Conservation (phyloP, 768 basidiomycete genomes). For the Pulveroboletus sp. region DNA sequence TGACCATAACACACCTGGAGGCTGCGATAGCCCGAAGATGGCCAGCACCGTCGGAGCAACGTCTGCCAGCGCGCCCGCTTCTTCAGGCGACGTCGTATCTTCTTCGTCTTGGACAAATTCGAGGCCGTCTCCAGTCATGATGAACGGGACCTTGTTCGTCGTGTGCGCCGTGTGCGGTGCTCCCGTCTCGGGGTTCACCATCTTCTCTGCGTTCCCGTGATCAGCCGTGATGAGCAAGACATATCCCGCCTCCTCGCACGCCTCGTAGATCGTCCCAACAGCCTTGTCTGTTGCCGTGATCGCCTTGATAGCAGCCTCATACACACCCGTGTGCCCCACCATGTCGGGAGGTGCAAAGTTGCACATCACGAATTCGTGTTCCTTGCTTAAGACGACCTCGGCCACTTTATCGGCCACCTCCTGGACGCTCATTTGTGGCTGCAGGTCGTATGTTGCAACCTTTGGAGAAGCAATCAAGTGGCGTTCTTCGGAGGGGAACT, state of each 20-base stretch:
- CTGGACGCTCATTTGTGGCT: too few relatives aligned
- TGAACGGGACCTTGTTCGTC: slow-evolving; percentile 85
- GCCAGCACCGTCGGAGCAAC: slow-evolving; percentile 87
- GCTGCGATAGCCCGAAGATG: slow-evolving; percentile 67
- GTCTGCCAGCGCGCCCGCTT: slow-evolving; percentile 78
- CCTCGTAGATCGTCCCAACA: slow-evolving; percentile 81
- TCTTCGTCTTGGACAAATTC: slow-evolving; percentile 49
- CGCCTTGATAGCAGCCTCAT: slow-evolving; percentile 86
- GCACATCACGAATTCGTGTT: too few relatives aligned
- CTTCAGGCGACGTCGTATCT: slow-evolving; percentile 44
- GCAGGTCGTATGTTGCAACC: too few relatives aligned
- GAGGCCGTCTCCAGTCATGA: slow-evolving; percentile 66
- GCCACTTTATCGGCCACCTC: too few relatives aligned
- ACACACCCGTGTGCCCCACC: slow-evolving; percentile 94
- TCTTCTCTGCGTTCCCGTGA: slow-evolving; percentile 95
- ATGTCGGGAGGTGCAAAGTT: too few relatives aligned
- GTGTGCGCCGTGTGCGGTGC: slow-evolving; percentile 91
- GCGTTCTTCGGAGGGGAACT: too few relatives aligned
- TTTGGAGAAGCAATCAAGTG: too few relatives aligned
- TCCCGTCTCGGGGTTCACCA: slow-evolving; percentile 78
- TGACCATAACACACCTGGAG: slow-evolving; percentile 47
- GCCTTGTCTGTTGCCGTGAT: slow-evolving; percentile 86
- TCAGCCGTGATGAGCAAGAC: slow-evolving; percentile 86
- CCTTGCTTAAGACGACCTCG: too few relatives aligned
- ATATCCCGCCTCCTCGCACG: slow-evolving; percentile 82